Percentiles rank a stretch among this genome's conserved stretches.
Conservation (phyloP, 1,284 basidiomycete species). For the Marasmius fiardii region DNA sequence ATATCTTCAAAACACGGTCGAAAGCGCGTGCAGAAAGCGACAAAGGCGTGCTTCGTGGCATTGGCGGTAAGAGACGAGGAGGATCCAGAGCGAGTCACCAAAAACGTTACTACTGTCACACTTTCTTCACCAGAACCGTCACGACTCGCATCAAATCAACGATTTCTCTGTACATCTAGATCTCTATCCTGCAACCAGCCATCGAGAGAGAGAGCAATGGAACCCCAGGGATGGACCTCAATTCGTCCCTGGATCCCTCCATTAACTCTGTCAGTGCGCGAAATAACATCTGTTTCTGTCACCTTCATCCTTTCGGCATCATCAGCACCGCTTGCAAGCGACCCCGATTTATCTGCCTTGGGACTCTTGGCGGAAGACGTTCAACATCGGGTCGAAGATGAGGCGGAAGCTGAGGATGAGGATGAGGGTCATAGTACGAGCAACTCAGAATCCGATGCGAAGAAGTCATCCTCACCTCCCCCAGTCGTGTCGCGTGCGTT, state of each 20-base stretch:
- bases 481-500: conserved; percentile 64
- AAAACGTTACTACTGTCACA: too few species aligned
- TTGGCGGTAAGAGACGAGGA: too few species aligned
- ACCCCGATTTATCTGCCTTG: conserved; percentile 34
- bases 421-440: conserved; percentile 23
- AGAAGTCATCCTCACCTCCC: conserved; percentile 32
- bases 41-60: too few species aligned
- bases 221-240: conserved; percentile 48
- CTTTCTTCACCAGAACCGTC: too few species aligned
- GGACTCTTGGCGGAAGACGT: conserved; percentile 39
- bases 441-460: conserved; percentile 18
- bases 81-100: too few species aligned
- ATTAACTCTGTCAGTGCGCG: conserved; percentile 63
- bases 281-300: conserved; percentile 78
- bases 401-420: conserved; percentile 41
- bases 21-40: too few species aligned
- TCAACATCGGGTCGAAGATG: conserved; percentile 37
- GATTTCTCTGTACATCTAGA: too few species aligned
- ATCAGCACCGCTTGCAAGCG: conserved; percentile 24
- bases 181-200: too few species aligned
- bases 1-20: too few species aligned
- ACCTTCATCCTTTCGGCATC: conserved; percentile 71
- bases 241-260: conserved; percentile 75
- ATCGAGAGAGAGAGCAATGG: conserved; percentile 5
- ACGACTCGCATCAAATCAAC: too few species aligned